Conservation (phyloP, 1,284 basidiomycete genomes). For the Melampsora larici-populina region DNA sequence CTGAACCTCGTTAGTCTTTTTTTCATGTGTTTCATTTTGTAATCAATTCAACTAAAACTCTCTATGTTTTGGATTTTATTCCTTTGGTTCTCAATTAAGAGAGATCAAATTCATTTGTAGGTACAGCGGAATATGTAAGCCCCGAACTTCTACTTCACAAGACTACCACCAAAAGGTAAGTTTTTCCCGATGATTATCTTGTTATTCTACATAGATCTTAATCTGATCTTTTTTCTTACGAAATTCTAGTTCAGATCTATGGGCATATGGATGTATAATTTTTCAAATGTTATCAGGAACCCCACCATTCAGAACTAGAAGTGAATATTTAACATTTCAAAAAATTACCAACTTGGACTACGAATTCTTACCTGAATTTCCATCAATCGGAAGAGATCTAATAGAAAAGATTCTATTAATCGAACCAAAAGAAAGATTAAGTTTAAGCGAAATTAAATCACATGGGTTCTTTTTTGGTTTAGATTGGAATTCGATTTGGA, state of each 20-base stretch:
- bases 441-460: conserved; percentile 15
- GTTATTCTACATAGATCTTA: too few relatives aligned
- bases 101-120: conserved; percentile 32
- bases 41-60: neutral
- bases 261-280: conserved; percentile 32
- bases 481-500: conserved; percentile 74
- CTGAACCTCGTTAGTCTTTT: neutral
- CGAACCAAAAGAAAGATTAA: conserved; percentile 7
- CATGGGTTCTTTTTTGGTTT: conserved; percentile 53
- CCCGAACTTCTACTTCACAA: conserved; percentile 45
- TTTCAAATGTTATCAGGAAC: conserved; percentile 19
- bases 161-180: conserved; percentile 25
- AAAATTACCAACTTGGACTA: conserved; percentile 35
- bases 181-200: too few relatives aligned
- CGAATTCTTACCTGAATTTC: conserved; percentile 14
- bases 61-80: neutral
- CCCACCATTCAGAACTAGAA: conserved; percentile 20
- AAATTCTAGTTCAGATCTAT: conserved; percentile 23
- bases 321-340: conserved; percentile 37
- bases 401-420: conserved; percentile 13
- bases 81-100: neutral
- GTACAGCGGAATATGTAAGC: conserved; percentile 49
- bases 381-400: conserved; percentile 9
- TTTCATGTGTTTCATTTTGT: neutral
- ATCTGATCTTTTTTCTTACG: too few relatives aligned